Percentiles rank a stretch among this genome's conserved stretches.
Conservation (phyloP, 768 basidiomycete genomes). For the Leccinellum albellum region DNA sequence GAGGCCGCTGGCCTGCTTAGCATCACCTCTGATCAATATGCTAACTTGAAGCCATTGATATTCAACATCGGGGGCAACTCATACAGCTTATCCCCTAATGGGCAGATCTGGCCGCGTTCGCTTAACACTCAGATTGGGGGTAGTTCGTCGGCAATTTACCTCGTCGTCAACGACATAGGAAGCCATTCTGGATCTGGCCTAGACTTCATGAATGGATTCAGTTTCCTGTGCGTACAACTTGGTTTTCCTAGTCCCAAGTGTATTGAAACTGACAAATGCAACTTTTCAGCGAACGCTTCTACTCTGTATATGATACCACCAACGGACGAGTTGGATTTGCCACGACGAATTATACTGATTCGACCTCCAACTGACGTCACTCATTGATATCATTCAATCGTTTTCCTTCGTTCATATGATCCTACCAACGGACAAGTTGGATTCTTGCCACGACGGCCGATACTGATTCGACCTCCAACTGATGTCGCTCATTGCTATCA, state of each 20-base stretch:
- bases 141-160: constrained; percentile 20
- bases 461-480: constrained; percentile 24
- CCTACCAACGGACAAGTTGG: constrained; percentile 37
- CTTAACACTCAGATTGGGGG: constrained; percentile 31
- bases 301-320: constrained; percentile 39
- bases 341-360: constrained; percentile 31
- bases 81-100: constrained; percentile 20
- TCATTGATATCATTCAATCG: background rate
- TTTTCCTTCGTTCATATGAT: constrained; percentile 25
- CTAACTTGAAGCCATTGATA: constrained; percentile 16
- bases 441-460: constrained; percentile 35
- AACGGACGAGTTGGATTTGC: constrained; percentile 42
- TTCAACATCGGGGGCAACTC: constrained; percentile 20
- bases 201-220: constrained; percentile 20
- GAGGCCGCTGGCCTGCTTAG: constrained; percentile 21
- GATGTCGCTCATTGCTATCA: background rate
- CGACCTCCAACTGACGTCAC: constrained; percentile 6
- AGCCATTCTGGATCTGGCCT: constrained; percentile 6
- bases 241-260: background rate
- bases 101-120: constrained; percentile 36
- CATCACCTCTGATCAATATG: constrained; percentile 21
- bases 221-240: constrained; percentile 7
- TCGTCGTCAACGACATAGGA: constrained; percentile 24
- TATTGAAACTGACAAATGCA: background rate
- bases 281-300: constrained; percentile 37